A percentile compares a stretch with the other conserved stretches of the same genome.
phyloP scores from a whole-genome alignment of 2,329 filamentous ascomycete genomes.

The Fusarium oligoseptatum region DNA sequence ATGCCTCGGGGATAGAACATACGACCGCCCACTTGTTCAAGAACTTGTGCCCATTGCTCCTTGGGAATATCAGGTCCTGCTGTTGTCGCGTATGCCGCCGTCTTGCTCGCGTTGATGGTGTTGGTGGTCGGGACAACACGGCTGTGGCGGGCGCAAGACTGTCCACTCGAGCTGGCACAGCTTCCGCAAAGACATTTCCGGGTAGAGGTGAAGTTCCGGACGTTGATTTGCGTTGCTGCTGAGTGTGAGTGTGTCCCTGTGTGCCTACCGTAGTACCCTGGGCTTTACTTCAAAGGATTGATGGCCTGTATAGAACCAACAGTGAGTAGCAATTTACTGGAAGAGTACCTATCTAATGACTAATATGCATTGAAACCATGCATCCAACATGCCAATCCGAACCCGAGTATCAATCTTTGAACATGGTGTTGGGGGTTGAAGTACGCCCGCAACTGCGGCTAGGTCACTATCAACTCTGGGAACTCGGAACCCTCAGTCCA shows the following conservation, averaged over 20 bases:
- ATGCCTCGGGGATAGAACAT: conserved; percentile 31
- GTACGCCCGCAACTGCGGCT: background rate
- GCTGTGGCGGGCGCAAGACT: conserved; percentile 31
- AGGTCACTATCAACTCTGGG: background rate
- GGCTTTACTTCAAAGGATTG: background rate
- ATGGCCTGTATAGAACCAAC: background rate
- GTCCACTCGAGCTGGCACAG: conserved; percentile 23
- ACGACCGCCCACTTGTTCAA: conserved; percentile 80
- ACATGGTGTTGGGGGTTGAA: background rate
- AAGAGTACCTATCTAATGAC: background rate
- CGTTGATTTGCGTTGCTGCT: conserved; percentile 11
- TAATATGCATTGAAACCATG: background rate
- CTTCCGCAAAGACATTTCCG: conserved; percentile 25
- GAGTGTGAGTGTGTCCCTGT: background rate
- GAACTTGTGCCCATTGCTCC: conserved; percentile 89
- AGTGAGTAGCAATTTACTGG: background rate
- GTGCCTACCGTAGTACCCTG: background rate
- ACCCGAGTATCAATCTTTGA: background rate
- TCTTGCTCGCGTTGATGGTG: conserved; percentile 24
- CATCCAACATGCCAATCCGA: background rate
- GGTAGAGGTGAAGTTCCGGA: conserved; percentile 35
- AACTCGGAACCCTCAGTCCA: background rate
- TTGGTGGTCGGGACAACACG: conserved; percentile 16
- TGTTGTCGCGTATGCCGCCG: conserved; percentile 39
- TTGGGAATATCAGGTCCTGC: conserved; percentile 69